Evolutionary conservation across 129 eudicot species (phyloP), one percentile per base, ranked within the genome.

Genomic region (Rutidosis leptorrhynchoides): DNA sequence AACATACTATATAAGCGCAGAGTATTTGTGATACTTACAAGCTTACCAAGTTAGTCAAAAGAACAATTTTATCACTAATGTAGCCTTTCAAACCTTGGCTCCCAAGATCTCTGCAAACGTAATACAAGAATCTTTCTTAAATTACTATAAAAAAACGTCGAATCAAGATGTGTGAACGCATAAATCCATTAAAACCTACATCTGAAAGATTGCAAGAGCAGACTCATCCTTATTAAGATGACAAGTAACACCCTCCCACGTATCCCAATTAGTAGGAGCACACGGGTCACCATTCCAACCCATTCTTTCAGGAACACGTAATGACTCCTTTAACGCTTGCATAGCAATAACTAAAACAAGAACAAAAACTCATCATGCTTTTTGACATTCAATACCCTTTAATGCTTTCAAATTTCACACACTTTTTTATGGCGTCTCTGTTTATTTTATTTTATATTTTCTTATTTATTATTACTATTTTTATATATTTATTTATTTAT

Each of bases 221-320:
- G 89, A 69, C 7, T 78, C 90, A 49, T 78, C 78, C 62, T 78
- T 83, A 51, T 61, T 68, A 55, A 79, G 78, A 74, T 75, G 84
- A 46, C 97, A 91, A 11, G 94, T 83, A 73, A 91, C 96, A 73
- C 97, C 97, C 59, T 93, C 99, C 99, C 99, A 94, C 26, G 99
- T 93, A 94, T 86, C 96, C 99, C 99, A 94, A 64, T 75, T 74
- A 17, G 99, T 86, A 62, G 99, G 99, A 57, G 99, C 92, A 62
- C 99, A 94, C 19, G 99, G 99, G 67, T 94, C 99, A 33, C 99
- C 99, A 73, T 94, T 94, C 99, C 99, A 94, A 11, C 99, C 96
- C 99, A 94, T 89, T 69, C 99, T 81, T 37, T 80, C 88, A 0
- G 99, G 99, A 58, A 94, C 84, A n/a, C 82, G 87, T 33, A 94